A percentile compares a stretch with the other conserved stretches of the same genome.
These are phyloP conservation scores for Blastobotrys attinorum DNA, from an alignment of 805 yeast genomes.

Conservation along the genomic window DNA sequence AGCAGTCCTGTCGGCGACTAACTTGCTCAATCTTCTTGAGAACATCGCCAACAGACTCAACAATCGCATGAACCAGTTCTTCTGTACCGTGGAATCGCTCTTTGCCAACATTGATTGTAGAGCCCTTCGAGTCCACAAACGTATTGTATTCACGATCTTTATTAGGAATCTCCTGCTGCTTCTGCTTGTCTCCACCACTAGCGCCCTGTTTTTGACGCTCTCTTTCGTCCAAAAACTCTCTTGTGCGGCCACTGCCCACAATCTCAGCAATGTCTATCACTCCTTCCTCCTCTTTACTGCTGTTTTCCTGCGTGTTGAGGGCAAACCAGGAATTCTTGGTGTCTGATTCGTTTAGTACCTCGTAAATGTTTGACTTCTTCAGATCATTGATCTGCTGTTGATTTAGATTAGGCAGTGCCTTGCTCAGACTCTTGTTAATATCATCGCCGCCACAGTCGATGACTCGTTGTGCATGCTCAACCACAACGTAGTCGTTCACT, in stretches of 20 bases:
- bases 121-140: constrained; percentile 55
- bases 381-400: constrained; percentile 60
- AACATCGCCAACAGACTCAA: constrained; percentile 45
- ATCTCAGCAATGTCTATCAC: constrained; percentile 83
- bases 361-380: constrained; percentile 69
- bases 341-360: constrained; percentile 61
- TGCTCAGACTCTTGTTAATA: constrained; percentile 48
- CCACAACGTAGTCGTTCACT: constrained; percentile 61
- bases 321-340: constrained; percentile 56
- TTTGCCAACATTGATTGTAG: constrained; percentile 64
- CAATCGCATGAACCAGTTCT: constrained; percentile 46
- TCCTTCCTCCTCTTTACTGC: constrained; percentile 63
- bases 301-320: constrained; percentile 35
- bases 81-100: constrained; percentile 82
- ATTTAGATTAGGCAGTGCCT: constrained; percentile 50
- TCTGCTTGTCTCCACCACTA: constrained; percentile 27
- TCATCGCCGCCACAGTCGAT: constrained; percentile 54
- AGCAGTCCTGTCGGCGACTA: constrained; percentile 68
- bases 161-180: constrained; percentile 39
- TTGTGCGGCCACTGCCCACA: constrained; percentile 68
- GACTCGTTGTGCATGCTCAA: constrained; percentile 45
- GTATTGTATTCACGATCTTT: constrained; percentile 64
- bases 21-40: constrained; percentile 56
- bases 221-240: constrained; percentile 61
- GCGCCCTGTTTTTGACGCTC: constrained; percentile 41